phyloP scores from a whole-genome alignment of 345 rosid species.

The Erucastrum elatum region DNA sequence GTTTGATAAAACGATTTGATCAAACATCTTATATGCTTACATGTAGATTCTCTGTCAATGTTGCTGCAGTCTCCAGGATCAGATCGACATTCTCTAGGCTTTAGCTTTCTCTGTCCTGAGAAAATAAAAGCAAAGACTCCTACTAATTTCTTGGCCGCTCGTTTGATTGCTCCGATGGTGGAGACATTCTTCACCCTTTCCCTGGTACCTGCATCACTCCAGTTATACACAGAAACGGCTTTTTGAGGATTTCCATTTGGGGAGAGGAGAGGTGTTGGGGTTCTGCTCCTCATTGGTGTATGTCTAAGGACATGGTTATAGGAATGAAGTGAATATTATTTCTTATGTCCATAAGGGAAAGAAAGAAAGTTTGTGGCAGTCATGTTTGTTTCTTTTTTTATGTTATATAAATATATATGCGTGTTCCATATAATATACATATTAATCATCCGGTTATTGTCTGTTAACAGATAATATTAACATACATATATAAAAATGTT shows the following conservation, averaged over 20 bases:
- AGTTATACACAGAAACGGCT: slow-evolving; percentile 19
- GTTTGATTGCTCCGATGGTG: slow-evolving; percentile 32
- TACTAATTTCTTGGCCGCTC: slow-evolving; percentile 52
- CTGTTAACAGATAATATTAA: slow-evolving; percentile 3
- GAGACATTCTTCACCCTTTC: slow-evolving; percentile 17
- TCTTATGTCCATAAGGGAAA: slow-evolving; percentile 22
- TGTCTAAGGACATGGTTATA: slow-evolving; percentile 37
- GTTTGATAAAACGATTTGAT: slow-evolving; percentile 27
- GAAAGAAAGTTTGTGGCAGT: slow-evolving; percentile 21
- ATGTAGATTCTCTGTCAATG: slow-evolving; percentile 43
- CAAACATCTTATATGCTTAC: slow-evolving; percentile 48
- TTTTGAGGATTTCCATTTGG: slow-evolving; percentile 28
- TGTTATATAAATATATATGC: neutral
- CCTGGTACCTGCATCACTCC: slow-evolving; percentile 20
- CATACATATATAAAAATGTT: neutral
- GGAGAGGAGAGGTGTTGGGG: slow-evolving; percentile 28
- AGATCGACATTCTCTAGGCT: slow-evolving; percentile 36
- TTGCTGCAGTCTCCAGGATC: slow-evolving; percentile 33
- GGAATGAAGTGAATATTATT: slow-evolving; percentile 10
- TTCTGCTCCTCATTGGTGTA: slow-evolving; percentile 50
- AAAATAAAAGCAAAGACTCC: slow-evolving; percentile 44
- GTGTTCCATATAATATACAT: slow-evolving; percentile 18
- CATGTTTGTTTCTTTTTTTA: slow-evolving; percentile 20
- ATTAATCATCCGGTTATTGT: slow-evolving; percentile 18
- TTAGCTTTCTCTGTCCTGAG: slow-evolving; percentile 31